Percentiles rank a stretch among this genome's conserved stretches.
These are phyloP conservation scores for Xylaria sp. DNA, from an alignment of 2,329 filamentous ascomycete genomes.

Conservation along the genomic window DNA sequence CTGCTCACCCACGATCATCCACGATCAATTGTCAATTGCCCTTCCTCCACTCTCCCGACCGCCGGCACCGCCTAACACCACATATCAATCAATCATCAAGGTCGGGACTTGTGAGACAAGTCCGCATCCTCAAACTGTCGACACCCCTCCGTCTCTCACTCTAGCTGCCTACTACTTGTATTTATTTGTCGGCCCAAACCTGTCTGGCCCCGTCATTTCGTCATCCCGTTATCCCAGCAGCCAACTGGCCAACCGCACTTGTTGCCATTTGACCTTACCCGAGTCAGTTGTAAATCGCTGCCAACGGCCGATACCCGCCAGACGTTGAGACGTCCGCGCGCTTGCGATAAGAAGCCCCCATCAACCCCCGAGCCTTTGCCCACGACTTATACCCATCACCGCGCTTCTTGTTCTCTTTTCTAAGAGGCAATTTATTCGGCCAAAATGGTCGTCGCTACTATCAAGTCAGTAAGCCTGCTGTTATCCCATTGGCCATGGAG, in stretches of 20 bases:
- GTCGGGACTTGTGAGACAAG: slow-evolving; percentile 15
- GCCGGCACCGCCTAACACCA: slow-evolving; percentile 23
- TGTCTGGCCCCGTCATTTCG: slow-evolving; percentile 2
- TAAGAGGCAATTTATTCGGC: slow-evolving; percentile 40
- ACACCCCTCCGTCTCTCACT: slow-evolving; percentile 36
- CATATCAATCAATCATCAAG: slow-evolving; percentile 13
- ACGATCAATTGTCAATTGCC: slow-evolving; percentile 29
- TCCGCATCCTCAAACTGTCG: slow-evolving; percentile 27
- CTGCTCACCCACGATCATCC: slow-evolving; percentile 4
- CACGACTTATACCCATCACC: slow-evolving; percentile 25
- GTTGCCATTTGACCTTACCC: slow-evolving; percentile 15
- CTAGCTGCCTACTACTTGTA: slow-evolving; percentile 22
- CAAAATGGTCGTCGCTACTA: slow-evolving; percentile 71
- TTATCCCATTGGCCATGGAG: slow-evolving; percentile 24
- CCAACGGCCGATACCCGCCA: slow-evolving; percentile 43
- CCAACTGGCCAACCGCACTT: slow-evolving; percentile 16
- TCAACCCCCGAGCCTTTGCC: slow-evolving; percentile 27
- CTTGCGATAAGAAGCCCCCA: slow-evolving; percentile 44
- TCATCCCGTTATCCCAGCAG: slow-evolving; percentile 24
- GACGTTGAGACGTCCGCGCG: slow-evolving; percentile 40
- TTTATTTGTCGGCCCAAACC: slow-evolving; percentile 17
- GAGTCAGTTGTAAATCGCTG: slow-evolving; percentile 39
- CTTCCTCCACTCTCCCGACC: slow-evolving; percentile 21
- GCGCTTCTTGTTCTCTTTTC: slow-evolving; percentile 17
- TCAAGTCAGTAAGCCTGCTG: slow-evolving; percentile 63